phyloP scores from a whole-genome alignment of 2,329 filamentous ascomycete genomes.

The Sporothrix pallida region DNA sequence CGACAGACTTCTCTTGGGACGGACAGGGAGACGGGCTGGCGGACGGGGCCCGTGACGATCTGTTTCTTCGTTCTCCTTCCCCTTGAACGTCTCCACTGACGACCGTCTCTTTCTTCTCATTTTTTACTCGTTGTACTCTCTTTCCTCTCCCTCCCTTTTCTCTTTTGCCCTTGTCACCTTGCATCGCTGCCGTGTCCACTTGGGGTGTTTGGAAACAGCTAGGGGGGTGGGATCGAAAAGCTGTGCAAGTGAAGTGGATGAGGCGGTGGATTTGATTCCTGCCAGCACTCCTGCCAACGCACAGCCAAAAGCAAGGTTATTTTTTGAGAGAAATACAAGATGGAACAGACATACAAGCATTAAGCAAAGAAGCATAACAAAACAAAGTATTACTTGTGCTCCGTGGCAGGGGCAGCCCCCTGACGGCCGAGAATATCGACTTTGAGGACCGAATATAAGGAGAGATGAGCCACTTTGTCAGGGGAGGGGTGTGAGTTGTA shows the following conservation, averaged over 20 bases:
- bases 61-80: slow-evolving; percentile 8
- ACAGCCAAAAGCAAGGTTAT: background rate
- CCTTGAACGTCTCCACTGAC: background rate
- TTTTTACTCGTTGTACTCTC: background rate
- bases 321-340: background rate
- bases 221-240: background rate
- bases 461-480: slow-evolving; percentile 26
- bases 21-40: slow-evolving; percentile 15
- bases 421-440: too few relatives aligned
- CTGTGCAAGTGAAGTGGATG: too few relatives aligned
- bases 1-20: background rate
- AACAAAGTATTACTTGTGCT: background rate
- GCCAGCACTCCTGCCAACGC: background rate
- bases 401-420: background rate
- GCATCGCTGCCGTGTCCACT: slow-evolving; percentile 22
- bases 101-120: background rate
- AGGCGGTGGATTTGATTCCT: too few relatives aligned
- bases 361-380: too few relatives aligned
- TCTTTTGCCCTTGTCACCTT: background rate
- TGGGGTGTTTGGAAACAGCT: slow-evolving; percentile 1
- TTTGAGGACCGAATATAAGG: background rate
- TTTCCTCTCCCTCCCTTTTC: background rate
- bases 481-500: background rate
- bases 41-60: slow-evolving; percentile 22
- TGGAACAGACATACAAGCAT: too few relatives aligned